phyloP scores from a whole-genome alignment of 2,329 filamentous ascomycete species.

The Erysiphe pisi region DNA sequence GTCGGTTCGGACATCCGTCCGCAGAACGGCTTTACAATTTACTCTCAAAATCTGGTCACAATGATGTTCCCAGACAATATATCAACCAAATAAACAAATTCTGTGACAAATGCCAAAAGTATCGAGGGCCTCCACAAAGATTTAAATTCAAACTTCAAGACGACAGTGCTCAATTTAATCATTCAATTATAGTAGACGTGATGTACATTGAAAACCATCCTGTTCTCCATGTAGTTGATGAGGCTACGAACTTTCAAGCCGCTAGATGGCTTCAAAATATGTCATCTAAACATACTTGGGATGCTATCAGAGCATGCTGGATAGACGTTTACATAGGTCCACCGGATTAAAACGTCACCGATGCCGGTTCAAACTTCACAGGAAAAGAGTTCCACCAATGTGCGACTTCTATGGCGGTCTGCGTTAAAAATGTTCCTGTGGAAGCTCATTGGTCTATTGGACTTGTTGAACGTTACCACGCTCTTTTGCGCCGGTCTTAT shows the following conservation, averaged over 20 bases:
- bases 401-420: background rate
- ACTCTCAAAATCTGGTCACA: background rate
- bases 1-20: background rate
- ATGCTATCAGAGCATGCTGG: conserved; percentile 28
- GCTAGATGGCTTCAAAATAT: conserved; percentile 27
- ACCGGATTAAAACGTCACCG: background rate
- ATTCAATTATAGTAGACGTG: background rate
- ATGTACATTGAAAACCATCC: background rate
- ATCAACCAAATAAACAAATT: background rate
- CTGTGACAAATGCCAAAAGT: background rate
- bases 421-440: background rate
- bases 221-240: conserved; percentile 24
- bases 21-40: background rate
- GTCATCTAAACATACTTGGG: conserved; percentile 10
- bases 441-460: background rate
- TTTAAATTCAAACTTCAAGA: background rate
- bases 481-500: background rate
- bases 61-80: background rate
- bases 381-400: conserved; percentile 28
- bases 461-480: background rate
- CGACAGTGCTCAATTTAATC: background rate
- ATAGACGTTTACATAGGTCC: conserved; percentile 28
- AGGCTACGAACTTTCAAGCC: conserved; percentile 26
- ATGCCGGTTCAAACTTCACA: conserved; percentile 27
- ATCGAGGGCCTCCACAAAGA: background rate